These are phyloP conservation scores for Irpex lacteus DNA, from an alignment of 1,284 basidiomycete species.

Conservation along the genomic window DNA sequence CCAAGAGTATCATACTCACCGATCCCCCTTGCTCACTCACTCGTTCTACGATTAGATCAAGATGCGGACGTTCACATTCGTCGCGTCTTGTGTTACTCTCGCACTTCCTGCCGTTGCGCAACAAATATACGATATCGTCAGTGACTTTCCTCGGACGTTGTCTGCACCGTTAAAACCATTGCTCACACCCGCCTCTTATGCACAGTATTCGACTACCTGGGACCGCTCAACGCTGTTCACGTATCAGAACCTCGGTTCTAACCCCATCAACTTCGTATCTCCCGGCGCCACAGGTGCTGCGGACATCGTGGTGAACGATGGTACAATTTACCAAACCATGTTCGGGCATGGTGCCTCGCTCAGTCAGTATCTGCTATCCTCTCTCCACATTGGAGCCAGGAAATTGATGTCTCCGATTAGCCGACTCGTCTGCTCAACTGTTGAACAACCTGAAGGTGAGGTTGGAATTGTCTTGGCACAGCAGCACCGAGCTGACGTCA, in stretches of 20 bases:
- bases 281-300: slow-evolving; percentile 40
- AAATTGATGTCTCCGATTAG: slow-evolving; percentile 22
- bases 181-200: neutral
- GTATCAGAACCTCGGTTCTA: slow-evolving; percentile 27
- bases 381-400: neutral
- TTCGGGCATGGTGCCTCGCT: slow-evolving; percentile 47
- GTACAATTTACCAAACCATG: slow-evolving; percentile 40
- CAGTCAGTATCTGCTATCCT: slow-evolving; percentile 32
- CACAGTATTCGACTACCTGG: slow-evolving; percentile 38
- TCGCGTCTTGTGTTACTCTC: slow-evolving; percentile 14
- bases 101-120: slow-evolving; percentile 22
- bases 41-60: neutral
- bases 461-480: slow-evolving; percentile 2
- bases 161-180: neutral
- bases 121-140: slow-evolving; percentile 36
- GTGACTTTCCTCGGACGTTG: slow-evolving; percentile 8
- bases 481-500: neutral
- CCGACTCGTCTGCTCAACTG: slow-evolving; percentile 48
- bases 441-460: slow-evolving; percentile 45
- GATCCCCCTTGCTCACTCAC: neutral
- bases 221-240: slow-evolving; percentile 34
- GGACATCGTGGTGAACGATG: slow-evolving; percentile 43
- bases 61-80: slow-evolving; percentile 17
- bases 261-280: slow-evolving; percentile 36
- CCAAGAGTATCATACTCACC: neutral